Base-by-base conservation (phyloP, 139 green algal genomes). In the Chlorella vulgaris region DNA sequence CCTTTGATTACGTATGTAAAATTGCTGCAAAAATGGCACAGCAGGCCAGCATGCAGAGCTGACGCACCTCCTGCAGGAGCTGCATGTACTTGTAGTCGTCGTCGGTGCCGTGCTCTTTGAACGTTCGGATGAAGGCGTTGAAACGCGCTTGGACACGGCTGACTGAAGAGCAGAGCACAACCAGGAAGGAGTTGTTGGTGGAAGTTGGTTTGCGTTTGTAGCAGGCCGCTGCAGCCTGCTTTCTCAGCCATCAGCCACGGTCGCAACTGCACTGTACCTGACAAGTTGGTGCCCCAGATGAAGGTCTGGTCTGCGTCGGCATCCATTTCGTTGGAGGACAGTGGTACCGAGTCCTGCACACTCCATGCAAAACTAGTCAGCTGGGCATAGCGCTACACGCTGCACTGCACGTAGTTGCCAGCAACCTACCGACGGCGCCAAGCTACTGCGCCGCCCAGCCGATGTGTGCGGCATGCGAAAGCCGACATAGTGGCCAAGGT, bases 201-300 rank as follows among this genome's bases (percentile, higher is more conserved):
- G n/a, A n/a, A 40, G 63, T 4, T 4, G 63, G 3, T 19, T 33
- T 43, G 63, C 63, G 4, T 22, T 40, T n/a, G 10, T 10, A 70
- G 31, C 10, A n/a, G 42, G 63, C 13, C n/a, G n/a, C n/a, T n/a
- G n/a, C n/a, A n/a, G n/a, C n/a, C n/a, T n/a, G n/a, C n/a, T n/a
- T n/a, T n/a, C n/a, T n/a, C n/a, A n/a, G n/a, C n/a, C n/a, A n/a
- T n/a, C n/a, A n/a, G n/a, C n/a, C n/a, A n/a, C n/a, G n/a, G n/a
- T n/a, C n/a, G n/a, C n/a, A n/a, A n/a, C 15, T 39, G 24, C 31
- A 3, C 5, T 50, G 80, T 39, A 24, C 92, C 84, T 68, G 89
- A 92, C 36, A 98, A 81, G 74, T 91, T 93, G 43, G 95, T 98
- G 47, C 95, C 95, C 95, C 95, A 98, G 38, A 98, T 89, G 78